Base-by-base conservation (phyloP, 177 flowering plant species). In the Telopea speciosissima region DNA sequence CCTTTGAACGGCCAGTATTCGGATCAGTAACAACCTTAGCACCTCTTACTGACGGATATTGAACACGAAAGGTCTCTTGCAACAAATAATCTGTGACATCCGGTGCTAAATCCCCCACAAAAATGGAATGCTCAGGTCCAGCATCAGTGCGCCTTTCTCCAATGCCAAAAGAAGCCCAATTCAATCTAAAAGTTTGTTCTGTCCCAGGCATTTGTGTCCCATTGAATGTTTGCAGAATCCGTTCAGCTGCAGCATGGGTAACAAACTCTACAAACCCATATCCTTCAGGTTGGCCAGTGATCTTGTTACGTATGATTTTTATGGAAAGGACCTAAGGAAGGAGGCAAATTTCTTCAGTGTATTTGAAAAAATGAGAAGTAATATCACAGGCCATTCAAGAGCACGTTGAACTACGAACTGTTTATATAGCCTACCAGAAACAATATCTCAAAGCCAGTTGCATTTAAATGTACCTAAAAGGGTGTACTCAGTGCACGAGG, bases 1-100 rank as follows among this genome's bases (percentile, higher is more conserved):
- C 99, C 79, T 93, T 95, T 9, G 97, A 86, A 16, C 96, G 89
- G 8, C 99, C 98, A 33, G 97, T 95, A 73, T 75, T 89, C 14
- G 98, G 91, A 81, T 93, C 99, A 59, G 92, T 93, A n/a, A 95
- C 98, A 70, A 95, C 99, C 86, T 95, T 95, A 67, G 99, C 98
- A 63, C 99, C 99, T 78, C 93, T 90, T 56, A 95, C 99, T 8
- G 98, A 95, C 45, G 96, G 88, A 81, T 91, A 95, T 26, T 85
- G 90, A 71, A 73, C 80, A 36, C 95, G 81, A 69, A 95, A 95
- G 0, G 95, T 91, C 81, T 95, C 98, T 76, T 95, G 99, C 85
- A 95, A 81, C 67, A 91, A 75, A 77, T 89, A 93, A 81, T 95
- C 99, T 0, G 99, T 90, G 33, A 95, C 99, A 81, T 95, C 99